Evolutionary conservation across 2,329 filamentous ascomycete species (phyloP), one percentile per base, ranked within the genome.

Genomic region (Fusarium protoensiforme): DNA sequence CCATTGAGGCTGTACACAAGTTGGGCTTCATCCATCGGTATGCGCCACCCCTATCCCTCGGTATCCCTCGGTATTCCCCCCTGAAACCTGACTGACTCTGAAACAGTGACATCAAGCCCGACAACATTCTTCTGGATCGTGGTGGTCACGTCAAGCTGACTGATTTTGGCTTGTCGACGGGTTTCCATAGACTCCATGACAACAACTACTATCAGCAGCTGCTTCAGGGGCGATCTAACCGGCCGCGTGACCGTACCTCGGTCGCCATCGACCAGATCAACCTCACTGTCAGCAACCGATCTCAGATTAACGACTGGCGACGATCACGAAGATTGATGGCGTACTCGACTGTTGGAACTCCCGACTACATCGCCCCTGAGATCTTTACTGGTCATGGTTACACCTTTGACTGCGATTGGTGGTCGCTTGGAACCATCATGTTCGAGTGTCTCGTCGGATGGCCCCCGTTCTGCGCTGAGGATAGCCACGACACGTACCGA

Each of bases 361-460:
- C 96, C 11, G 96, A 99, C 83, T 99, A 99, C 82, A 99, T 99
- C 80, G 96, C 96, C 1, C 96, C 96, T 4, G 96, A 99, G 82
- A 98, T 99, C 78, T 98, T 99, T 83, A 97, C 94, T 54, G 95
- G 96, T 20, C 94, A 97, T 79, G 96, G 96, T 57, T 99, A 99
- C 85, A 94, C 94, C 67, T 98, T 96, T 79, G 93, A 97, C 81
- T 99, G 96, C 82, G 96, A 99, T 87, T 99, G 96, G 96, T 99
- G 96, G 96, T 97, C 94, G 24, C 89, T 99, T 58, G 96, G 96
- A 61, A 98, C 96, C 51, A 99, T 99, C 85, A 98, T 99, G 96
- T 99, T 98, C 79, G 96, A 99, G 84, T 99, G 96, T 83, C 88
- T 99, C 76, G 95, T 99, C 70, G 96, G 96, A 78, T 99, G 96